These are phyloP conservation scores for Aspergillus indologenus DNA, from an alignment of 495 filamentous ascomycete species.

Conservation along the genomic window DNA sequence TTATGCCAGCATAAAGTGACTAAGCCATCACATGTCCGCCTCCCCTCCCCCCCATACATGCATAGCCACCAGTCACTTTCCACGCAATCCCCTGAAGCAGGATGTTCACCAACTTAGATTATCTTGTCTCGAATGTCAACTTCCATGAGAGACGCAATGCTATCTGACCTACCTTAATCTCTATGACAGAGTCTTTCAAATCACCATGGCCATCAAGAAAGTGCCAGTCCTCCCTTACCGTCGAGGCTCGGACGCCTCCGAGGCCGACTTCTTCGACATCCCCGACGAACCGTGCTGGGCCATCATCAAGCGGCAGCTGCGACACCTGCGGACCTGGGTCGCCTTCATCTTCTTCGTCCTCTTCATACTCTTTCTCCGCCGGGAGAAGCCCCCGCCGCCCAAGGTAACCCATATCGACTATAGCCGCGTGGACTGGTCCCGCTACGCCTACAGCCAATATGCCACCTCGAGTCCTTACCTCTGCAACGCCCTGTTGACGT, in stretches of 20 bases:
- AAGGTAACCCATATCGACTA: slow-evolving; percentile 37
- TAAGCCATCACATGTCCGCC: neutral
- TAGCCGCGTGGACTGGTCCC: slow-evolving; percentile 54
- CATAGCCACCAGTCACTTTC: neutral
- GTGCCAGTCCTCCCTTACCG: slow-evolving; percentile 29
- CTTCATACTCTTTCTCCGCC: slow-evolving; percentile 32
- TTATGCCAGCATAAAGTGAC: neutral
- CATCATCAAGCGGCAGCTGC: slow-evolving; percentile 36
- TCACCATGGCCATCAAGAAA: slow-evolving; percentile 20
- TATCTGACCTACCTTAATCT: neutral
- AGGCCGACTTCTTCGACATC: slow-evolving; percentile 46
- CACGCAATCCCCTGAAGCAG: neutral
- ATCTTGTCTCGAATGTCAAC: neutral
- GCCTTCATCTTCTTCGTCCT: slow-evolving; percentile 29
- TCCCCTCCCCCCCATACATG: neutral
- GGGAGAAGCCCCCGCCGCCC: slow-evolving; percentile 23
- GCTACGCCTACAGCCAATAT: slow-evolving; percentile 69
- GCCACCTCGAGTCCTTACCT: slow-evolving; percentile 66
- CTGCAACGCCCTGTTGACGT: slow-evolving; percentile 75
- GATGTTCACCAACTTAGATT: neutral
- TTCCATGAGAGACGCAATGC: neutral
- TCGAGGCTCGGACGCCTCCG: slow-evolving; percentile 34
- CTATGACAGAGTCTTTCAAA: slow-evolving; percentile 9
- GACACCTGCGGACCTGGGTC: slow-evolving; percentile 39
- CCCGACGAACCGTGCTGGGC: slow-evolving; percentile 34